Conservation (phyloP, 768 basidiomycete genomes). For the Russula griseocarnosa region DNA sequence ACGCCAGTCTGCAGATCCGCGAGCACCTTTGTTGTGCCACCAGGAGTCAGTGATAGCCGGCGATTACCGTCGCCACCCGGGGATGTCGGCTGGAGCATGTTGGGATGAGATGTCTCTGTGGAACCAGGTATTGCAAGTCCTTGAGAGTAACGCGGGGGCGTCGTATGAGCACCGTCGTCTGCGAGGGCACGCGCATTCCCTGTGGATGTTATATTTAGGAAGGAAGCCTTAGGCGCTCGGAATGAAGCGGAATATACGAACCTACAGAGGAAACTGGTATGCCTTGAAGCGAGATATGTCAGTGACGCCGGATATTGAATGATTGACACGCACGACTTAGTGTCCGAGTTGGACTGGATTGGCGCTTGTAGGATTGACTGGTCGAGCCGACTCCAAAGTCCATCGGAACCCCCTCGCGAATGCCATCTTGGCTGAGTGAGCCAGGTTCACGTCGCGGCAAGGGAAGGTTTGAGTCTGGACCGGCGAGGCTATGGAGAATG, state of each 20-base stretch:
- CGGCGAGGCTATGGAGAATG: slow-evolving; percentile 62
- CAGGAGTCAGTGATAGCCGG: slow-evolving; percentile 60
- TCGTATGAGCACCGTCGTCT: slow-evolving; percentile 55
- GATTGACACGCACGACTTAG: slow-evolving; percentile 62
- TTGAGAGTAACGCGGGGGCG: slow-evolving; percentile 29
- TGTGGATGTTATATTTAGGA: slow-evolving; percentile 34
- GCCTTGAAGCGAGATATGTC: slow-evolving; percentile 40
- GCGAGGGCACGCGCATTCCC: slow-evolving; percentile 83
- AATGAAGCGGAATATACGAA: slow-evolving; percentile 23
- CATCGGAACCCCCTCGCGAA: slow-evolving; percentile 71
- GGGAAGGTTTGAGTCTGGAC: slow-evolving; percentile 71
- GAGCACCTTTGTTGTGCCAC: slow-evolving; percentile 82
- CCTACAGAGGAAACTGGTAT: slow-evolving; percentile 40
- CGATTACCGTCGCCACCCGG: slow-evolving; percentile 41
- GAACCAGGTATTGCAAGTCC: slow-evolving; percentile 33
- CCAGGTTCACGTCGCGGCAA: slow-evolving; percentile 55
- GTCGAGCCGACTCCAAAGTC: slow-evolving; percentile 44
- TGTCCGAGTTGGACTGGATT: slow-evolving; percentile 70
- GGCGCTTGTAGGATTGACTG: slow-evolving; percentile 46
- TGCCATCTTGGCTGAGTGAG: slow-evolving; percentile 48
- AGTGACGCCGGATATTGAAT: slow-evolving; percentile 14
- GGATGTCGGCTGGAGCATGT: slow-evolving; percentile 29
- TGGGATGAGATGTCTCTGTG: slow-evolving; percentile 36
- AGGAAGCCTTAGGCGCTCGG: not conserved
- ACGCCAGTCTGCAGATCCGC: slow-evolving; percentile 85